Evolutionary conservation across 345 rosid species (phyloP).

Genomic region (Salix udensis): DNA sequence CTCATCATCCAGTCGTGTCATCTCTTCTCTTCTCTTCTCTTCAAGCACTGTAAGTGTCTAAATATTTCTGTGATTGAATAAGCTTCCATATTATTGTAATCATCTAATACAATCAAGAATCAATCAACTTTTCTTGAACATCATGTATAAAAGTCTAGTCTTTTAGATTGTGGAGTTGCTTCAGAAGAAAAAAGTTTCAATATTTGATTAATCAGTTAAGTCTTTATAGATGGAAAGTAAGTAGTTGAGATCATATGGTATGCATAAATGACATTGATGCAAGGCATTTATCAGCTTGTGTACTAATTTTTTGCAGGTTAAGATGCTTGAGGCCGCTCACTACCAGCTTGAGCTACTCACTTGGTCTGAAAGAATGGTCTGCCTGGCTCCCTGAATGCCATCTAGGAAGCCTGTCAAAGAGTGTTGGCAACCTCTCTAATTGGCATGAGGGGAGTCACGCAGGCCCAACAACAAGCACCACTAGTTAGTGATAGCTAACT

Average conservation of each 20-base stretch:
- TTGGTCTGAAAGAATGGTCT: conserved; percentile 18
- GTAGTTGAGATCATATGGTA: neutral
- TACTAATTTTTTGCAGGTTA: neutral
- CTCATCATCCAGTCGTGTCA: neutral
- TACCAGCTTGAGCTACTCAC: neutral
- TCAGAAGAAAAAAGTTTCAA: neutral
- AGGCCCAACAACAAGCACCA: conserved; percentile 17
- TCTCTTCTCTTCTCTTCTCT: neutral
- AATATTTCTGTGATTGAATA: neutral
- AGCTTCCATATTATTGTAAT: no score
- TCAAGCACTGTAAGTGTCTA: neutral
- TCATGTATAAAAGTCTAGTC: neutral
- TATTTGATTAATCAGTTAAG: neutral
- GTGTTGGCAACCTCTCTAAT: conserved; percentile 36
- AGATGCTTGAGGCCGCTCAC: neutral
- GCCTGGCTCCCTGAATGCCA: conserved; percentile 83
- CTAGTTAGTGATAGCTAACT: no score
- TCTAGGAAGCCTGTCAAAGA: conserved; percentile 36
- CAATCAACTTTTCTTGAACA: neutral
- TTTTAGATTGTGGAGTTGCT: neutral
- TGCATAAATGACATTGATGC: neutral
- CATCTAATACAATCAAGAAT: neutral
- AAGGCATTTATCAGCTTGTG: neutral
- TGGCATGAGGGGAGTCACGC: conserved; percentile 62
- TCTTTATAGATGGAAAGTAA: neutral